A percentile compares a stretch with the other conserved stretches of the same genome.
Conservation (phyloP, 1,284 basidiomycete genomes). For the Waitea zeae region DNA sequence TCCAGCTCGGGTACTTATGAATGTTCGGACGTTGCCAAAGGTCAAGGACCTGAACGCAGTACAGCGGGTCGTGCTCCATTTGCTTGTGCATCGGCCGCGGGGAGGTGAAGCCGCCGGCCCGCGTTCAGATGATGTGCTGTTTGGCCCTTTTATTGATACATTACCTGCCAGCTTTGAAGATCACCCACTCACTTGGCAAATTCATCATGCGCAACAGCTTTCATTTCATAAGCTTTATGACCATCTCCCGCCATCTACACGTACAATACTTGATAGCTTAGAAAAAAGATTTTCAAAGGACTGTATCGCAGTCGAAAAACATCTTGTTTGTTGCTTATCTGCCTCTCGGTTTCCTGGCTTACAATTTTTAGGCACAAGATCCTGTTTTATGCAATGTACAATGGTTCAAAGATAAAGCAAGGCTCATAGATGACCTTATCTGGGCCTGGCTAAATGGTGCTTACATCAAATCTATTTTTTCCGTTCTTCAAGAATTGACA, state of each 20-base stretch:
- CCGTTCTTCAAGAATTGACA: conserved; percentile 4
- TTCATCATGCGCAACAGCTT: conserved; percentile 23
- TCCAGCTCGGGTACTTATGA: neutral
- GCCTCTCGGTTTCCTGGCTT: conserved; percentile 6
- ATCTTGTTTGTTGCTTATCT: neutral
- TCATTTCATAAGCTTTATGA: conserved; percentile 28
- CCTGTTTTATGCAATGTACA: conserved; percentile 4
- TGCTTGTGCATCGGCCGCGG: neutral
- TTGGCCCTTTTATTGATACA: conserved; percentile 59
- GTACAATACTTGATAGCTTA: conserved; percentile 2
- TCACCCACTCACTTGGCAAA: conserved; percentile 67
- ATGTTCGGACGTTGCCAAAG: neutral
- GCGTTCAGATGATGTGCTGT: conserved; percentile 37
- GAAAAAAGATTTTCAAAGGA: neutral
- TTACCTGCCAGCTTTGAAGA: conserved; percentile 50
- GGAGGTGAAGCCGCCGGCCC: neutral
- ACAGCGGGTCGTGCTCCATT: neutral
- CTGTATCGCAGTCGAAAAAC: neutral
- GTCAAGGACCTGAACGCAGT: neutral
- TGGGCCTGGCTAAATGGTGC: conserved; percentile 84
- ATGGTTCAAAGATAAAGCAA: conserved; percentile 3
- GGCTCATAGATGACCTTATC: conserved; percentile 25
- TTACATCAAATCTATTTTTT: conserved; percentile 8
- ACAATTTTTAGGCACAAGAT: conserved; percentile 6
- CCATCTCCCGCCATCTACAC: neutral